These are phyloP conservation scores for Syzygium jambos DNA, from an alignment of 345 rosid species.

Conservation along the genomic window DNA sequence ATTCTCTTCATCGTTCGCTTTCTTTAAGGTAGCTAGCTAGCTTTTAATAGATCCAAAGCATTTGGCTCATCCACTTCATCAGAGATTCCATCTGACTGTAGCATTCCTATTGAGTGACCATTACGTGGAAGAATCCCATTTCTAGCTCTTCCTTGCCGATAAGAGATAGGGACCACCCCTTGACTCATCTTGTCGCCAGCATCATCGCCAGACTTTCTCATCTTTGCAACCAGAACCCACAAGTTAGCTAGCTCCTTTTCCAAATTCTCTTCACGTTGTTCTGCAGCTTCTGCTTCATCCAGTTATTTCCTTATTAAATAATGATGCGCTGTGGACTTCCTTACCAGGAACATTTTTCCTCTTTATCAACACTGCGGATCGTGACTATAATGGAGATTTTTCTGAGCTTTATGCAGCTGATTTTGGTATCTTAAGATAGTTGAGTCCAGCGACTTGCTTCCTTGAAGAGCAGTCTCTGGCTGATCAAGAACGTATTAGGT, in stretches of 20 bases:
- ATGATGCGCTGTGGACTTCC: constrained; percentile 5
- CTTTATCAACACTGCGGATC: constrained; percentile 36
- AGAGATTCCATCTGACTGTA: constrained; percentile 4
- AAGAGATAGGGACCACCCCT: neutral
- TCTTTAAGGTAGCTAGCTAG: constrained; percentile 17
- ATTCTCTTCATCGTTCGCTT: constrained; percentile 34
- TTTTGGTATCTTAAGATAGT: neutral
- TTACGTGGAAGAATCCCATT: neutral
- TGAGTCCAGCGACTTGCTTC: neutral
- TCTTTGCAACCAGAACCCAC: constrained; percentile 52
- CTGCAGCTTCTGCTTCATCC: constrained; percentile 28
- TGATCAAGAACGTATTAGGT: neutral
- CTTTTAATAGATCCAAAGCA: constrained; percentile 1
- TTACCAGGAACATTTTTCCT: constrained; percentile 8
- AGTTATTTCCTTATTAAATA: constrained; percentile 5
- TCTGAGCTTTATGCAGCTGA: constrained; percentile 23
- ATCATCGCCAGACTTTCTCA: constrained; percentile 25
- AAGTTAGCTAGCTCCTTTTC: constrained; percentile 56
- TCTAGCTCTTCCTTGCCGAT: neutral
- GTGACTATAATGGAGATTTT: constrained; percentile 24
- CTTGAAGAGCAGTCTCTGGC: neutral
- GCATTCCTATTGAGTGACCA: neutral
- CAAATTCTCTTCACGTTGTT: constrained; percentile 31
- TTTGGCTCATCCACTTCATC: constrained; percentile 12
- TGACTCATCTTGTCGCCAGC: constrained; percentile 7